phyloP scores from a whole-genome alignment of 352 stramenopile genomes.

The Saprolegnia diclina region DNA sequence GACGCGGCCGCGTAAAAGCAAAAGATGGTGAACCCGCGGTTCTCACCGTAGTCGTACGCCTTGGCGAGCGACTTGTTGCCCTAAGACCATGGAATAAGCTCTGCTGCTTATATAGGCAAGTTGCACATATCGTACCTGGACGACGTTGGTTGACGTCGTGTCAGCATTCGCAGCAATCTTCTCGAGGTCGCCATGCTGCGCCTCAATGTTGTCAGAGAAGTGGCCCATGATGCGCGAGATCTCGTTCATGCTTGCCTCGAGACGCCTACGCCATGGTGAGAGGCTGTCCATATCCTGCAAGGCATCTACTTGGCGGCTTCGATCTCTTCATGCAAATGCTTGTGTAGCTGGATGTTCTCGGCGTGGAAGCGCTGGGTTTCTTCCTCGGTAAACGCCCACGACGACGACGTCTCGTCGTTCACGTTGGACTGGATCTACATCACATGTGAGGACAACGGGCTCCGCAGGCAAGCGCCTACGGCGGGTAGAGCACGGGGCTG shows the following conservation, averaged over 20 bases:
- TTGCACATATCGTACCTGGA: too few species aligned
- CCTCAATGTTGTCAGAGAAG: conserved; percentile 80
- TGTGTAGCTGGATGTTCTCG: conserved; percentile 73
- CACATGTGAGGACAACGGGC: neutral
- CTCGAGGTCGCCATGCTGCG: conserved; percentile 74
- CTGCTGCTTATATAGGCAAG: neutral
- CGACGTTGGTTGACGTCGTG: conserved; percentile 66
- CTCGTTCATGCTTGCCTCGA: conserved; percentile 81
- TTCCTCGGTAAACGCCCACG: conserved; percentile 9
- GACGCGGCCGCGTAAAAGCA: conserved; percentile 75
- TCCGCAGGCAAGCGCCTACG: neutral
- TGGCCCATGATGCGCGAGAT: conserved; percentile 82
- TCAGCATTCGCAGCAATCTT: conserved; percentile 65
- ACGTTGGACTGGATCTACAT: too few species aligned
- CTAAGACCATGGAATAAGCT: conserved; percentile 24
- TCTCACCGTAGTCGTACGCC: conserved; percentile 62
- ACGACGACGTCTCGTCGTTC: neutral
- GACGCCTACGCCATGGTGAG: conserved; percentile 40
- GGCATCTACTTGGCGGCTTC: conserved; percentile 79
- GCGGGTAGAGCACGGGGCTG: neutral
- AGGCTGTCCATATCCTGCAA: neutral
- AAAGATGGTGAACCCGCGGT: conserved; percentile 83
- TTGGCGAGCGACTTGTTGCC: conserved; percentile 75
- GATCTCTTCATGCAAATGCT: conserved; percentile 80
- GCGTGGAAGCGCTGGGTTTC: conserved; percentile 4